Conservation (phyloP, 805 yeast species). For the Teunomyces gatunensis region DNA sequence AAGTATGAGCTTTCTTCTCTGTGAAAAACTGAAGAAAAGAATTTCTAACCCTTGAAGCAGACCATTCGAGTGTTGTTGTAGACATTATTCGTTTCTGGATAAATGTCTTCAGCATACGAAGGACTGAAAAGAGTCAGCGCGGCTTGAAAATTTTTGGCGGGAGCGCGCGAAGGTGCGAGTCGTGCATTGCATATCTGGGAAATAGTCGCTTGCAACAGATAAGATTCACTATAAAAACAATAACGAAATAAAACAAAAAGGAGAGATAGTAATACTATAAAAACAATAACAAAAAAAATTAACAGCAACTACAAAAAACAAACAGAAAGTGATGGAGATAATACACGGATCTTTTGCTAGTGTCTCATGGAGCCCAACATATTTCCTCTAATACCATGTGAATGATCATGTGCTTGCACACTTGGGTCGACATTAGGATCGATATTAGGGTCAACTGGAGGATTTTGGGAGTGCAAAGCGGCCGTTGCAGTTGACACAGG, state of each 20-base stretch:
- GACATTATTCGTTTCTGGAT: constrained; percentile 19
- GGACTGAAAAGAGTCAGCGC: constrained; percentile 1
- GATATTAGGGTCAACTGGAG: constrained; percentile 41
- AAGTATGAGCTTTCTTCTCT: constrained; percentile 62
- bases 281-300: background rate
- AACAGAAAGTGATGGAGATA: background rate
- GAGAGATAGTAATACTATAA: constrained; percentile 5
- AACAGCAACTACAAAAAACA: background rate
- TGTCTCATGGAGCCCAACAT: constrained; percentile 7
- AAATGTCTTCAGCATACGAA: constrained; percentile 14
- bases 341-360: background rate
- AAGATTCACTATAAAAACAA: background rate
- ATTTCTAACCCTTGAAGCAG: constrained; percentile 62
- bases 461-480: constrained; percentile 23
- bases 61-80: constrained; percentile 30
- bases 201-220: background rate
- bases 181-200: background rate
- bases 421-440: constrained; percentile 46
- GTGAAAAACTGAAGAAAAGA: constrained; percentile 84
- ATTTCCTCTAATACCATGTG: constrained; percentile 17
- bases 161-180: background rate
- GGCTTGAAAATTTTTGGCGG: constrained; percentile 1
- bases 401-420: constrained; percentile 41
- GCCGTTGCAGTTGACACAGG: constrained; percentile 30
- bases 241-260: background rate